Evolutionary conservation across 1,139 yeast species (phyloP), one percentile per base, ranked within the genome.

Genomic region (Diutina pseudorugosa): DNA sequence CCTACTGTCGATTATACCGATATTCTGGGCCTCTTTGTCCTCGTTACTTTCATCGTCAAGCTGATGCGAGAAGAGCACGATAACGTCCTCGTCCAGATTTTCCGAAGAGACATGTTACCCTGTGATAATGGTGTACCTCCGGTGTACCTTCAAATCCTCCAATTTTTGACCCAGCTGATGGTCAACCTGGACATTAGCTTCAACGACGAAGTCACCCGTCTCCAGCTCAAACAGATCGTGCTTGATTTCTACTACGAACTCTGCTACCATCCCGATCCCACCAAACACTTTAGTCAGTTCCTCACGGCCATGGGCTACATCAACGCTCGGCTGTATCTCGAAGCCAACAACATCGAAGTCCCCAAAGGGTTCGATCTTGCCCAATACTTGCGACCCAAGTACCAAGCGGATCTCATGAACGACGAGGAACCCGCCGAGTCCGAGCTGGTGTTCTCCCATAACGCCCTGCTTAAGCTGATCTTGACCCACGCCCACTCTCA

Each of bases 181-280:
- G 30, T 43, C 8, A 43, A 14, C 47, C 47, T 43, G 47, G 25
- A 43, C 25, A 25, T 43, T 4, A 20, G 30, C 12, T 25, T 43
- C 9, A 43, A 25, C 30, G 47, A 43, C 11, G 47, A 43, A n/a
- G 25, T 43, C 30, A 25, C 23, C 1, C 47, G 47, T 2, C 47
- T 21, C 25, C 47, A 21, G 25, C 19, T 43, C 9, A 43, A 43
- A 27, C 47, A 20, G 47, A 23, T 43, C 33, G 25, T 43, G 18
- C 23, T 43, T 12, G 47, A 43, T 23, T 43, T 25, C 19, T 43
- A 43, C 33, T 43, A 20, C n/a, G 47, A 43, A n/a, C 47, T 43
- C 18, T 14, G 33, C 18, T 25, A 25, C 12, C 8, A 21, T 12
- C 30, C 16, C 6, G 47, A 43, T n/a, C 9, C 47, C 16, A 4